phyloP scores from a whole-genome alignment of 176 grass and related monocot species.

The Alloteropsis semialata region DNA sequence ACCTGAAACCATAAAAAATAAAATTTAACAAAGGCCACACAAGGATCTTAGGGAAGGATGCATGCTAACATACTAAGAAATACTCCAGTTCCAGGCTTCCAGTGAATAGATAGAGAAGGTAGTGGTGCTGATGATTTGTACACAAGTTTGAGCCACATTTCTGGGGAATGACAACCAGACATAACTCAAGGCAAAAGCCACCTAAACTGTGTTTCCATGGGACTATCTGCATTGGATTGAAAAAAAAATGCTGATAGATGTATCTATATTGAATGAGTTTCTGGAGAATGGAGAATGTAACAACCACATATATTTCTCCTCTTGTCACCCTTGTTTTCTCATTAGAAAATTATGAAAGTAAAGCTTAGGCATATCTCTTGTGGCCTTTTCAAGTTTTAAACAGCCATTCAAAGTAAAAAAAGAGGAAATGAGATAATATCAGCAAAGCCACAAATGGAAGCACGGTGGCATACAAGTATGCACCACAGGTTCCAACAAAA shows the following conservation, averaged over 20 bases:
- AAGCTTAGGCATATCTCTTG: neutral
- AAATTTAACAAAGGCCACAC: neutral
- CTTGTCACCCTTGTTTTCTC: neutral
- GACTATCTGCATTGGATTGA: neutral
- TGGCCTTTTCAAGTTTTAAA: conserved; percentile 5
- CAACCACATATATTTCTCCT: neutral
- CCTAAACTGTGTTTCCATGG: neutral
- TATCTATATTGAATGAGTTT: neutral
- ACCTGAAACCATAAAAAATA: conserved; percentile 40
- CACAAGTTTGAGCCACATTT: neutral
- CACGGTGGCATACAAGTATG: neutral
- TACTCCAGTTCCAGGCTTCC: neutral
- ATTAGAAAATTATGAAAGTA: neutral
- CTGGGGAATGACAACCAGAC: neutral
- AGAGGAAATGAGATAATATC: neutral
- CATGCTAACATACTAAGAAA: neutral
- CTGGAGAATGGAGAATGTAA: neutral
- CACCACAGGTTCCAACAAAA: conserved; percentile 6
- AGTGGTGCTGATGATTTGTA: neutral
- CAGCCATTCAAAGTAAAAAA: neutral
- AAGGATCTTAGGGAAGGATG: neutral
- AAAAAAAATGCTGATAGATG: no score
- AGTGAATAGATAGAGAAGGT: neutral
- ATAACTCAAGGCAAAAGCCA: conserved; percentile 16
- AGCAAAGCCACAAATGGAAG: neutral